Percentiles rank a stretch among this genome's conserved stretches.
These are phyloP conservation scores for Coffea humblotiana DNA, from an alignment of 305 asterid genomes.

Conservation along the genomic window DNA sequence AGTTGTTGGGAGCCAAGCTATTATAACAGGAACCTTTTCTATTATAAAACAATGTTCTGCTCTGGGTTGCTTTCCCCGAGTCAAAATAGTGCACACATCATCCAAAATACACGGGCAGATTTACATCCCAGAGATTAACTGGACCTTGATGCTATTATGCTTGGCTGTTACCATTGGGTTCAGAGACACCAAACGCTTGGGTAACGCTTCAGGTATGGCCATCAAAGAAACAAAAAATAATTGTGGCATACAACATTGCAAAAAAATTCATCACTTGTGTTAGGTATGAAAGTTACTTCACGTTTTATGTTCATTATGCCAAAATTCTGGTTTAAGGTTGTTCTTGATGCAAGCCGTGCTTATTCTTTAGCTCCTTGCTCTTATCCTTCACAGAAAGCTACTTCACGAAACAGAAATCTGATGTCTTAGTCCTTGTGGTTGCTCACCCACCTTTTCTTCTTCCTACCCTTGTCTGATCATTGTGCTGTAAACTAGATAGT, in stretches of 20 bases:
- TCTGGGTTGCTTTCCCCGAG: slow-evolving; percentile 86
- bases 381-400: background rate
- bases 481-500: background rate
- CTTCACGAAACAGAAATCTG: background rate
- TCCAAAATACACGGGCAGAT: slow-evolving; percentile 92
- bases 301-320: background rate
- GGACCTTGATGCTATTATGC: slow-evolving; percentile 81
- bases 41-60: slow-evolving; percentile 93
- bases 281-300: background rate
- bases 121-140: slow-evolving; percentile 93
- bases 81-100: slow-evolving; percentile 83
- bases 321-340: background rate
- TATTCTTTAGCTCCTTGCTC: background rate
- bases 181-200: slow-evolving; percentile 80
- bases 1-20: slow-evolving; percentile 95
- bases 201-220: slow-evolving; percentile 78
- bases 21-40: slow-evolving; percentile 89
- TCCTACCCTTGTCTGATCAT: background rate
- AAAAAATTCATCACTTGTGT: background rate
- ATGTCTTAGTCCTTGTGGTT: background rate
- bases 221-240: background rate
- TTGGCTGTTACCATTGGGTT: slow-evolving; percentile 90
- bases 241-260: background rate
- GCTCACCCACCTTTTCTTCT: background rate
- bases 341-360: background rate